Evolutionary conservation across 2,329 filamentous ascomycete genomes (phyloP).

Genomic region (Exophiala oligosperma): DNA sequence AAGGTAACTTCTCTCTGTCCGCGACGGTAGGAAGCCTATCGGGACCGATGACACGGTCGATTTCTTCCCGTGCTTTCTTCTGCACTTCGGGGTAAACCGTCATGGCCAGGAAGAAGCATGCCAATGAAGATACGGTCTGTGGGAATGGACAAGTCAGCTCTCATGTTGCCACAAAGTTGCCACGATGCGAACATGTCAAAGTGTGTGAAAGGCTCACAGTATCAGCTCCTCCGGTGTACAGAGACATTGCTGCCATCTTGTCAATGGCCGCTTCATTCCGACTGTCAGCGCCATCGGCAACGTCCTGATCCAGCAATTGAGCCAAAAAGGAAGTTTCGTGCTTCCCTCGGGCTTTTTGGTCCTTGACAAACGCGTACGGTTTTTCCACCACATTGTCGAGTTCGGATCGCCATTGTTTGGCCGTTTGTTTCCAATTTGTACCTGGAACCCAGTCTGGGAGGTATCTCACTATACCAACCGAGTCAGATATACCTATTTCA

Average conservation of each 20-base stretch:
- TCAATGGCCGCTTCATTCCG: slow-evolving; percentile 35
- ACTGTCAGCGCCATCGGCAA: slow-evolving; percentile 10
- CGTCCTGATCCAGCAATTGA: slow-evolving; percentile 38
- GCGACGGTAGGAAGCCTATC: slow-evolving; percentile 38
- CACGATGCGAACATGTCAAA: too few species aligned
- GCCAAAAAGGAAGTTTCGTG: slow-evolving; percentile 43
- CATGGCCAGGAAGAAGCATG: slow-evolving; percentile 53
- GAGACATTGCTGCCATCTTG: slow-evolving; percentile 45
- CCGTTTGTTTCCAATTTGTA: slow-evolving; percentile 45
- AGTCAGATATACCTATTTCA: neutral
- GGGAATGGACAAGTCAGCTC: too few species aligned
- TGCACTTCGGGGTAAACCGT: slow-evolving; percentile 51
- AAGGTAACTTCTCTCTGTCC: slow-evolving; percentile 40
- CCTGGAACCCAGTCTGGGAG: slow-evolving; percentile 50
- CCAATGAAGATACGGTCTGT: slow-evolving; percentile 41
- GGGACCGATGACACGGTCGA: slow-evolving; percentile 43
- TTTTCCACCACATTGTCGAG: slow-evolving; percentile 37
- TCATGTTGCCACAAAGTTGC: too few species aligned
- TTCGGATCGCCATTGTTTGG: slow-evolving; percentile 37
- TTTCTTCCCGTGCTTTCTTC: slow-evolving; percentile 44
- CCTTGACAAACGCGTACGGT: slow-evolving; percentile 47
- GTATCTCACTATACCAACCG: slow-evolving; percentile 31
- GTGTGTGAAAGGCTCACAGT: slow-evolving; percentile 26
- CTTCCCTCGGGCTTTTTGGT: slow-evolving; percentile 37
- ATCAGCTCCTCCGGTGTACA: slow-evolving; percentile 46